phyloP scores from a whole-genome alignment of 176 grass and related monocot species.

The Ensete ventricosum region DNA sequence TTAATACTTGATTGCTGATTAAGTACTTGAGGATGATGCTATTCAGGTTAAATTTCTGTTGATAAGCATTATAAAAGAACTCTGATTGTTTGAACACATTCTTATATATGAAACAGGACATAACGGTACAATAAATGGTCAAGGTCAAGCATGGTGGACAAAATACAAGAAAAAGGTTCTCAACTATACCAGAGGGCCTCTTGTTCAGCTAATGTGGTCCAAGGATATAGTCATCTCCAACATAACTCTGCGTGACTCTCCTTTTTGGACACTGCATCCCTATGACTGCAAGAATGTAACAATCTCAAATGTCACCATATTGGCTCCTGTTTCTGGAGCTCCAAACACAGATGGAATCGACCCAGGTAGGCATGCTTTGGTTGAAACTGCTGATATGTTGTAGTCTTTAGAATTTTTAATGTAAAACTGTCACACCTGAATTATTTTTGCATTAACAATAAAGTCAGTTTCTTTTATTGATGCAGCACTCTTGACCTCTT shows the following conservation, averaged over 20 bases:
- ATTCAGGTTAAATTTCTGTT: background rate
- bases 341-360: conserved; percentile 19
- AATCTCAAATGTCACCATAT: conserved; percentile 17
- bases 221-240: conserved; percentile 18
- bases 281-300: conserved; percentile 14
- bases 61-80: background rate
- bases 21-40: background rate
- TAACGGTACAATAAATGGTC: conserved; percentile 18
- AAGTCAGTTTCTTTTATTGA: background rate
- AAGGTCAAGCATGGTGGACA: conserved; percentile 19
- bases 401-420: too few relatives aligned
- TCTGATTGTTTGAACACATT: background rate
- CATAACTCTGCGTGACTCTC: conserved; percentile 20
- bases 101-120: conserved; percentile 2
- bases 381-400: background rate
- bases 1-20: background rate
- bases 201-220: conserved; percentile 18
- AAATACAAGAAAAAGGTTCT: conserved; percentile 13
- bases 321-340: conserved; percentile 17
- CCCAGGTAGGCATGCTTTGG: conserved; percentile 1
- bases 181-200: conserved; percentile 17
- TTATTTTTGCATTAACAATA: background rate
- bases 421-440: background rate
- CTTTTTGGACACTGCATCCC: conserved; percentile 19
- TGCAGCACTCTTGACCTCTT: background rate